Percentiles rank a stretch among this genome's conserved stretches.
Evolutionary conservation across 2,329 filamentous ascomycete genomes (phyloP).

Genomic region (Alternaria alternata): DNA sequence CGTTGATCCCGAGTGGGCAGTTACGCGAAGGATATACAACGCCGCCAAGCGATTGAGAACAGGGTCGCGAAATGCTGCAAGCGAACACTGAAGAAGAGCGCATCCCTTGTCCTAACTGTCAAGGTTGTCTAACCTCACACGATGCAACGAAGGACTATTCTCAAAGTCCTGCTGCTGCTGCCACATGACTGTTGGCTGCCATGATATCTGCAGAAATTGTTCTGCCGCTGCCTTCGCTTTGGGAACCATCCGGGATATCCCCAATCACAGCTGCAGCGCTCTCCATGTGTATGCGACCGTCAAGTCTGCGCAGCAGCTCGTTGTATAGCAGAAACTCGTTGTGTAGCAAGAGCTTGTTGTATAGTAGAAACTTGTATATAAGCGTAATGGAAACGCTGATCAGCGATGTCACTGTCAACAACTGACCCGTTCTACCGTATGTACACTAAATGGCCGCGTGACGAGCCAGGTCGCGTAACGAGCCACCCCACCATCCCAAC

Average conservation of each 20-base stretch:
- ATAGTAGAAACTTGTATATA: too few relatives aligned
- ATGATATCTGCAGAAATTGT: not conserved
- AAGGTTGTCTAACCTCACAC: not conserved
- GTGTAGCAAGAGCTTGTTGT: too few relatives aligned
- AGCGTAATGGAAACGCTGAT: too few relatives aligned
- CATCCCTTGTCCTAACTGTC: too few relatives aligned
- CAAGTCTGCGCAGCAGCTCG: too few relatives aligned
- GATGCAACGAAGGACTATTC: fast-evolving
- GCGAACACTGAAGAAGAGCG: not conserved
- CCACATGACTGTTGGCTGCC: not conserved
- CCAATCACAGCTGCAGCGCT: not conserved
- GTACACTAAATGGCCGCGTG: too few relatives aligned
- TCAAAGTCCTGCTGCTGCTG: not conserved
- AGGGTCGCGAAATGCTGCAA: not conserved
- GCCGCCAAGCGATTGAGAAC: not conserved
- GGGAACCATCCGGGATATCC: not conserved
- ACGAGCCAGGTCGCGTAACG: too few relatives aligned
- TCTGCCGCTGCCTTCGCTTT: not conserved
- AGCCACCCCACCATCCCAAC: too few relatives aligned
- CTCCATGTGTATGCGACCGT: too few relatives aligned
- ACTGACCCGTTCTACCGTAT: too few relatives aligned
- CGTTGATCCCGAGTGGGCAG: not conserved
- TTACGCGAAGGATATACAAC: not conserved
- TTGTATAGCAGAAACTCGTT: too few relatives aligned
- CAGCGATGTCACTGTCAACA: too few relatives aligned